These are phyloP conservation scores for Aquilaria agallochum DNA, from an alignment of 441 rosid genomes.

Conservation along the genomic window DNA sequence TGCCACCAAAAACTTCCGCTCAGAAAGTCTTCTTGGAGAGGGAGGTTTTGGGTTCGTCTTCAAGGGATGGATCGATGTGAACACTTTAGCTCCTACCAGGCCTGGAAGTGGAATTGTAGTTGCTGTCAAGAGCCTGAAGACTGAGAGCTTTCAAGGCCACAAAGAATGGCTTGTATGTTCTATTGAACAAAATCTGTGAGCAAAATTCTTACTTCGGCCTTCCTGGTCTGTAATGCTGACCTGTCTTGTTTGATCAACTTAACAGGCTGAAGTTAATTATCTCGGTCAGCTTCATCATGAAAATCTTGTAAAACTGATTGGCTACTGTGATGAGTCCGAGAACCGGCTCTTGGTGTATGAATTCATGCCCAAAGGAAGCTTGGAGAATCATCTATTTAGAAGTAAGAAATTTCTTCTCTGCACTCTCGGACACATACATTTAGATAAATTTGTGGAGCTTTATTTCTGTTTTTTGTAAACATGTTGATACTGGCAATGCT, in stretches of 20 bases:
- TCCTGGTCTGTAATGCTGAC: background rate
- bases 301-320: conserved; percentile 64
- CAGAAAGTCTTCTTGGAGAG: conserved; percentile 51
- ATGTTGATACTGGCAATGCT: background rate
- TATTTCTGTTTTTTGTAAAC: background rate
- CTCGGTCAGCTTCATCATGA: conserved; percentile 52
- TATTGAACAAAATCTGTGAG: background rate
- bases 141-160: conserved; percentile 51
- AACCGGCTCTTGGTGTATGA: conserved; percentile 56
- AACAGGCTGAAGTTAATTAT: conserved; percentile 49
- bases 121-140: conserved; percentile 56
- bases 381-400: conserved; percentile 66
- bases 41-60: conserved; percentile 61
- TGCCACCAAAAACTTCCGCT: conserved; percentile 52
- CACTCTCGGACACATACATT: background rate
- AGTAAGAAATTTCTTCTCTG: conserved; percentile 27
- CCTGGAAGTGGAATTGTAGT: conserved; percentile 54
- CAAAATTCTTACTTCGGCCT: background rate
- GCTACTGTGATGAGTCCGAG: conserved; percentile 43
- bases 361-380: conserved; percentile 57
- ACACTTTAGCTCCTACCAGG: conserved; percentile 42
- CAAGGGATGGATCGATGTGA: conserved; percentile 58
- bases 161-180: conserved; percentile 67
- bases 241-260: conserved; percentile 12
- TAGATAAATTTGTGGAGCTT: too few species aligned